Conservation (phyloP, 306 rosid genomes). For the Acacia acuminata region DNA sequence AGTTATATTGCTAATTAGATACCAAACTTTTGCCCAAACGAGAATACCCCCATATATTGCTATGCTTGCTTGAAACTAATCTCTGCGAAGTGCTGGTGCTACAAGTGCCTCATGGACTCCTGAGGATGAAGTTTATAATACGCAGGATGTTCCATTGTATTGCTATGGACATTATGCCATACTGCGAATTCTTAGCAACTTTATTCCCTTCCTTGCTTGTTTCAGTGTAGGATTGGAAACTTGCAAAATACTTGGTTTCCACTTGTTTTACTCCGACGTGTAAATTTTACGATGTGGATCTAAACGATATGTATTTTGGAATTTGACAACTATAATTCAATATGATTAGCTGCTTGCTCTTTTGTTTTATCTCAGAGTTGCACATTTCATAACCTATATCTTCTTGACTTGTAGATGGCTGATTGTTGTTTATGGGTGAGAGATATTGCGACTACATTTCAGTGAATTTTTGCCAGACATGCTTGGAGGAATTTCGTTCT, state of each 20-base stretch:
- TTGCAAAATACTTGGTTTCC: conserved; percentile 37
- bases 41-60: background rate
- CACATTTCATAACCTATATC: conserved; percentile 2
- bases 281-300: conserved; percentile 23
- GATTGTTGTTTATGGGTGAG: conserved; percentile 68
- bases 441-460: conserved; percentile 53
- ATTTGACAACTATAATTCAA: background rate
- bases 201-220: conserved; percentile 46
- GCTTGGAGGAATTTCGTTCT: conserved; percentile 22
- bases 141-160: background rate
- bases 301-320: conserved; percentile 15
- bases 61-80: conserved; percentile 11
- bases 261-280: conserved; percentile 30
- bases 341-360: background rate
- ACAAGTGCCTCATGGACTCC: background rate
- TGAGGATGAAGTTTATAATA: background rate
- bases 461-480: conserved; percentile 51
- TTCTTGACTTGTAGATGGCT: conserved; percentile 82
- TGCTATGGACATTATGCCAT: background rate
- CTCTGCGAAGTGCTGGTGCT: background rate
- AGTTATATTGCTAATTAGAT: background rate
- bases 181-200: conserved; percentile 8
- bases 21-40: background rate
- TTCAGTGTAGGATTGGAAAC: conserved; percentile 67
- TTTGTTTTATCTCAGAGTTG: conserved; percentile 23